Evolutionary conservation across 192 early-diverging fungal genomes (phyloP).

Genomic region (Rhizophagus clarus): DNA sequence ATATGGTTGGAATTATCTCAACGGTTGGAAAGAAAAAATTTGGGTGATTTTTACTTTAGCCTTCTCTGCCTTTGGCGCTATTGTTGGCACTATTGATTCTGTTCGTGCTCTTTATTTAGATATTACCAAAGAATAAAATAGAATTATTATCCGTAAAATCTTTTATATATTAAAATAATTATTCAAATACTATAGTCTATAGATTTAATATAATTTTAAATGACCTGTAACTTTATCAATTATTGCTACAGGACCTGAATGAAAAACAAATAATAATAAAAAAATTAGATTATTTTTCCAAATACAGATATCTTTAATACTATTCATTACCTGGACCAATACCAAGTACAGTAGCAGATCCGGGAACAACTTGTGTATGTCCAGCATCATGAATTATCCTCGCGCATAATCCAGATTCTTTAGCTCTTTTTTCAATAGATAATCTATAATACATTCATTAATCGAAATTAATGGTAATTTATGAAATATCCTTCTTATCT

Average conservation of each 20-base stretch:
- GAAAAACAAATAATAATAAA: neutral
- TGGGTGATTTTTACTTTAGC: slow-evolving; percentile 39
- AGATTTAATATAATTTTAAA: slow-evolving; percentile 41
- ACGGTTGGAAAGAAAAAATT: slow-evolving; percentile 37
- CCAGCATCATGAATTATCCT: slow-evolving; percentile 90
- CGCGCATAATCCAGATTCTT: slow-evolving; percentile 61
- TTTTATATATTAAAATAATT: neutral
- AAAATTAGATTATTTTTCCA: neutral
- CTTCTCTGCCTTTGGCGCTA: slow-evolving; percentile 19
- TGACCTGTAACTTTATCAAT: slow-evolving; percentile 46
- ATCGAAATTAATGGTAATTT: neutral
- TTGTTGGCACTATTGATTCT: slow-evolving; percentile 25
- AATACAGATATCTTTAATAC: too few species aligned
- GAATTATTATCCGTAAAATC: too few species aligned
- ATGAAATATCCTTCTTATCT: neutral
- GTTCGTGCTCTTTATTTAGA: neutral
- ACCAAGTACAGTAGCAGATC: slow-evolving; percentile 88
- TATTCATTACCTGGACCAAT: slow-evolving; percentile 78
- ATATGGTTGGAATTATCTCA: slow-evolving; percentile 49
- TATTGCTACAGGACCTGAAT: slow-evolving; percentile 40
- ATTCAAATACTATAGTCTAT: neutral
- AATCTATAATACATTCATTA: slow-evolving; percentile 48
- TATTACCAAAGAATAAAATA: neutral
- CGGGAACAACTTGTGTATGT: slow-evolving; percentile 87
- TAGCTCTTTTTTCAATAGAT: slow-evolving; percentile 63